A percentile compares a stretch with the other conserved stretches of the same genome.
phyloP scores from a whole-genome alignment of 2,329 filamentous ascomycete species.

The Talaromyces sp. region DNA sequence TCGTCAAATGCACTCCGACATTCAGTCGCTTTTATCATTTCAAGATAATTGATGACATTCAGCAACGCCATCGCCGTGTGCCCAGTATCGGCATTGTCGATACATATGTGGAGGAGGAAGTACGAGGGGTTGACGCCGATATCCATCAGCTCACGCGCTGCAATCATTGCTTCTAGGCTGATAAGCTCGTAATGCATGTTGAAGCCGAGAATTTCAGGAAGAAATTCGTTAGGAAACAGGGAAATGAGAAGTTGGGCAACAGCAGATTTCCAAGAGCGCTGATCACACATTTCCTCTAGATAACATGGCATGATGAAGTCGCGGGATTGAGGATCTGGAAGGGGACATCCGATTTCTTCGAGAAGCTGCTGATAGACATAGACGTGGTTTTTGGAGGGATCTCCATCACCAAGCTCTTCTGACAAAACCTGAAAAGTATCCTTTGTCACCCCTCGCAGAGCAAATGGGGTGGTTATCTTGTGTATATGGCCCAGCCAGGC shows the following conservation, averaged over 20 bases:
- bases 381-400: slow-evolving; percentile 45
- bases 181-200: slow-evolving; percentile 48
- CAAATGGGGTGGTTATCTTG: slow-evolving; percentile 42
- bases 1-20: slow-evolving; percentile 25
- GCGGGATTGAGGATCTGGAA: slow-evolving; percentile 28
- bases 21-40: slow-evolving; percentile 20
- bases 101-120: slow-evolving; percentile 49
- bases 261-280: slow-evolving; percentile 39
- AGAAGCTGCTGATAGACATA: slow-evolving; percentile 31
- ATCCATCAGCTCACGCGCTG: slow-evolving; percentile 42
- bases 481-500: slow-evolving; percentile 47
- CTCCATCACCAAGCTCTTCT: slow-evolving; percentile 50
- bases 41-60: slow-evolving; percentile 36
- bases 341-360: slow-evolving; percentile 22
- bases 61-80: slow-evolving; percentile 46
- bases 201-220: slow-evolving; percentile 50
- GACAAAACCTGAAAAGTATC: slow-evolving; percentile 48
- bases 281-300: not conserved
- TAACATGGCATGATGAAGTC: slow-evolving; percentile 19
- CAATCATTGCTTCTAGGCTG: slow-evolving; percentile 36
- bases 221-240: slow-evolving; percentile 45
- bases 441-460: slow-evolving; percentile 35
- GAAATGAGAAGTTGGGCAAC: slow-evolving; percentile 45
- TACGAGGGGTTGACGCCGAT: slow-evolving; percentile 43
- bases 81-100: slow-evolving; percentile 48